phyloP scores from a whole-genome alignment of 2,329 filamentous ascomycete species.

The Sporothrix phasma region DNA sequence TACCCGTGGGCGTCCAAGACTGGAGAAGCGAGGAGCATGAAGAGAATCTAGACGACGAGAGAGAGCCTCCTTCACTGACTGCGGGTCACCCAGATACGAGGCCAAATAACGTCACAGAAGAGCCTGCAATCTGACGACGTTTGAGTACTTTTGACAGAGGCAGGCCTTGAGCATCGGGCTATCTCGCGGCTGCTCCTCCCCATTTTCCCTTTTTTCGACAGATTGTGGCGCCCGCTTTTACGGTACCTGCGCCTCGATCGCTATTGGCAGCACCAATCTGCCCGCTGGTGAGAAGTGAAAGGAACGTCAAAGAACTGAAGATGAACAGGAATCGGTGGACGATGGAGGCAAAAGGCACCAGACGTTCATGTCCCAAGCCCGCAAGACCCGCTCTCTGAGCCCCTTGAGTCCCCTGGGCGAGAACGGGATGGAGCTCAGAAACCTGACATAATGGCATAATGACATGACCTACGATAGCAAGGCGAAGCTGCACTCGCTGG shows the following conservation, averaged over 20 bases:
- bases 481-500: background rate
- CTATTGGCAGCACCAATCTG: background rate
- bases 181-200: background rate
- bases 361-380: background rate
- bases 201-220: too few relatives aligned
- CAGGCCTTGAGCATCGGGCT: background rate
- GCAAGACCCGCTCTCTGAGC: background rate
- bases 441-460: too few relatives aligned
- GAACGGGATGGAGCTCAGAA: background rate
- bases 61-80: background rate
- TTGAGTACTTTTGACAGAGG: background rate
- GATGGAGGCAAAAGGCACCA: background rate
- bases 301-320: constrained; percentile 3
- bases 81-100: background rate
- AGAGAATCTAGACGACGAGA: background rate
- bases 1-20: too few relatives aligned
- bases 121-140: too few relatives aligned
- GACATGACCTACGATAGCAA: background rate
- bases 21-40: background rate
- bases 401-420: background rate
- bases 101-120: background rate
- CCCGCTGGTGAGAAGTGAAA: constrained; percentile 3
- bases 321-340: background rate
- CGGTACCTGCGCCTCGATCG: background rate
- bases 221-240: background rate